Evolutionary conservation across 495 filamentous ascomycete species (phyloP).

Genomic region (Penicillium soppii): DNA sequence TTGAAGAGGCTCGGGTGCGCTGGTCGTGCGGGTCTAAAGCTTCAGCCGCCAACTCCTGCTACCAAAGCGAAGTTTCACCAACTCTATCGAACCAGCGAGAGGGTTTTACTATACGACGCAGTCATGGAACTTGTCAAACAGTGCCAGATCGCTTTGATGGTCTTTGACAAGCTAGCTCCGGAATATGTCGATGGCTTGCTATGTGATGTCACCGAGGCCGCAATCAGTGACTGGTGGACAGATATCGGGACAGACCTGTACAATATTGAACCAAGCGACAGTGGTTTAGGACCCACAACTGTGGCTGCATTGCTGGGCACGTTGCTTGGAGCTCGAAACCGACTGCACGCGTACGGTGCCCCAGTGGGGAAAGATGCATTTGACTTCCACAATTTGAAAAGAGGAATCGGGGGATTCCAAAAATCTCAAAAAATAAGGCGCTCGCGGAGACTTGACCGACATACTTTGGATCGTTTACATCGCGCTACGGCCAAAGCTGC

Average conservation of each 20-base stretch:
- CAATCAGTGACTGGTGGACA: conserved; percentile 94
- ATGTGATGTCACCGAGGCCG: conserved; percentile 88
- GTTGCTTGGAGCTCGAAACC: conserved; percentile 84
- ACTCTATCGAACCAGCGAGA: conserved; percentile 82
- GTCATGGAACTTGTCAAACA: conserved; percentile 90
- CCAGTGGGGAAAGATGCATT: conserved; percentile 91
- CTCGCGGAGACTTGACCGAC: conserved; percentile 75
- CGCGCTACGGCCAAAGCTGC: conserved; percentile 84
- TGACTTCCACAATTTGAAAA: conserved; percentile 75
- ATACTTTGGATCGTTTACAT: conserved; percentile 79
- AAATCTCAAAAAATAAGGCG: conserved; percentile 79
- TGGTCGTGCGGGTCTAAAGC: conserved; percentile 79
- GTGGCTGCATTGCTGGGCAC: conserved; percentile 86
- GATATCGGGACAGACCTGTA: conserved; percentile 89
- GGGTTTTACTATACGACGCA: conserved; percentile 68
- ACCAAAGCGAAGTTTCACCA: conserved; percentile 91
- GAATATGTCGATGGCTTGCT: conserved; percentile 91
- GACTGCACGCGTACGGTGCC: conserved; percentile 76
- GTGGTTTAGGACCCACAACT: conserved; percentile 86
- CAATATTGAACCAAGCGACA: conserved; percentile 88
- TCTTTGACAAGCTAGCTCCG: conserved; percentile 84
- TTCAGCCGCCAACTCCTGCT: conserved; percentile 71
- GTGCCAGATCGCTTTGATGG: conserved; percentile 82
- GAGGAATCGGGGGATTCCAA: conserved; percentile 84
- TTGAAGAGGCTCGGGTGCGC: conserved; percentile 91